These are phyloP conservation scores for Mycena pura DNA, from an alignment of 768 basidiomycete genomes.

Conservation along the genomic window DNA sequence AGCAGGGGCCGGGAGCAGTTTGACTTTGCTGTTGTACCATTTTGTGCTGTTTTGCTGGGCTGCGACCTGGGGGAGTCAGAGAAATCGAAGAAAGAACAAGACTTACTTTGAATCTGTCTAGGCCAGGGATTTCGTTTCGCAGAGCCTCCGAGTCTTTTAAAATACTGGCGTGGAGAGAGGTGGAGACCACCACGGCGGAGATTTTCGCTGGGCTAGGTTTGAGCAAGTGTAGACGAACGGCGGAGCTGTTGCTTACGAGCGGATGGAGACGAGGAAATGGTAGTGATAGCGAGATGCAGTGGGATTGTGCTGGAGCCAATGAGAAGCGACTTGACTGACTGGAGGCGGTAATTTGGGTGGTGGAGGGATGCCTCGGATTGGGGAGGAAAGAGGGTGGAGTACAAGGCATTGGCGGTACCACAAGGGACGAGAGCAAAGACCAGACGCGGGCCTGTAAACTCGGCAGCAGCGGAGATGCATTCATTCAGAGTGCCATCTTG, in stretches of 20 bases:
- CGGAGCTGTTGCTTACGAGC: slow-evolving; percentile 19
- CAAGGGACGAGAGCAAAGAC: slow-evolving; percentile 66
- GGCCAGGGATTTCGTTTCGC: slow-evolving; percentile 69
- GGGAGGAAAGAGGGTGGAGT: slow-evolving; percentile 76
- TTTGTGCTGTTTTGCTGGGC: slow-evolving; percentile 75
- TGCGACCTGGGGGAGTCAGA: slow-evolving; percentile 56
- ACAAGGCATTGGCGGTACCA: slow-evolving; percentile 95
- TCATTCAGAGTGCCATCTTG: slow-evolving; percentile 94
- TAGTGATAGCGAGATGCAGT: slow-evolving; percentile 63
- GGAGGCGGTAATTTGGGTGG: slow-evolving; percentile 51
- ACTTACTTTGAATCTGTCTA: slow-evolving; percentile 52
- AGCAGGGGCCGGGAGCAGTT: slow-evolving; percentile 55
- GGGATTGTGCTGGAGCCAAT: slow-evolving; percentile 42
- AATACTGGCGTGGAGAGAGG: slow-evolving; percentile 84
- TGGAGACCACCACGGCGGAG: slow-evolving; percentile 88
- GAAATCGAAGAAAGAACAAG: background rate
- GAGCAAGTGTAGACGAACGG: background rate
- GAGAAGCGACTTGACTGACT: slow-evolving; percentile 62
- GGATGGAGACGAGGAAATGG: slow-evolving; percentile 42
- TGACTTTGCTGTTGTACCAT: slow-evolving; percentile 71
- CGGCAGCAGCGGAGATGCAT: slow-evolving; percentile 63
- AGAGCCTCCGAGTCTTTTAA: slow-evolving; percentile 82
- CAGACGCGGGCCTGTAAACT: slow-evolving; percentile 28
- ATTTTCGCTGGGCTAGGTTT: slow-evolving; percentile 36
- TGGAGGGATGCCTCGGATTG: slow-evolving; percentile 29